Evolutionary conservation across 2,329 filamentous ascomycete genomes (phyloP), one percentile per base, ranked within the genome.

Genomic region (Davidsoniella virescens): DNA sequence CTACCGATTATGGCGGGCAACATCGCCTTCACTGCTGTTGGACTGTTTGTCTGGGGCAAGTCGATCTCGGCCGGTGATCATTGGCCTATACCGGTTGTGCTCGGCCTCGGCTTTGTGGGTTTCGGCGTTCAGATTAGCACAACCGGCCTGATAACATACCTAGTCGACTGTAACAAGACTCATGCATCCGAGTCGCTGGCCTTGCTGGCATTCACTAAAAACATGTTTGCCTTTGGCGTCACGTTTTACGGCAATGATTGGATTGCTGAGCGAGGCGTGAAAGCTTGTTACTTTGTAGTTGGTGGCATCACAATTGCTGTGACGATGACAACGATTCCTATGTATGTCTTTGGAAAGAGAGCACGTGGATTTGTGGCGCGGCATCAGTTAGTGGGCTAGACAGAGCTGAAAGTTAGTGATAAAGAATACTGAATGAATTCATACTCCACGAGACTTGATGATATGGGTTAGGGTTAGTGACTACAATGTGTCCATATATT

Each of bases 201-300:
- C 0, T 57, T 59, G 16, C 64, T 67, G 61, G 65, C 64, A 52
- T 65, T 64, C 46, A 52, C 63, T 41, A 66, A 65, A 57, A 66
- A 65, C 49, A 49, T 65, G 44, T 64, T 66, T 46, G 60, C 63
- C 1, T 66, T 65, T 42, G 60, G 63, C 0, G 51, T 67, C 46
- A 64, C 64, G 1, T 66, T 67, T 49, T 67, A 65, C 48, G 57
- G 61, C 54, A 66, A 65, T 44, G 60, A 62, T 40, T 67, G 65
- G 64, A 62, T 67, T 53, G 63, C 58, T 1, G 56, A 55, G 14
- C 61, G 65, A 48, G 65, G 65, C 2, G 51, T 52, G 3, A 29
- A 41, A 12, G 38, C 50, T 12, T 50, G 49, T 20, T 56, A 55
- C 38, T 55, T 55, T 36, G 49, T 52, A 26, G 52, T 56, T 20